Evolutionary conservation across 2,329 filamentous ascomycete species (phyloP), one percentile per base, ranked within the genome.

Genomic region (Fusarium nematophilum): DNA sequence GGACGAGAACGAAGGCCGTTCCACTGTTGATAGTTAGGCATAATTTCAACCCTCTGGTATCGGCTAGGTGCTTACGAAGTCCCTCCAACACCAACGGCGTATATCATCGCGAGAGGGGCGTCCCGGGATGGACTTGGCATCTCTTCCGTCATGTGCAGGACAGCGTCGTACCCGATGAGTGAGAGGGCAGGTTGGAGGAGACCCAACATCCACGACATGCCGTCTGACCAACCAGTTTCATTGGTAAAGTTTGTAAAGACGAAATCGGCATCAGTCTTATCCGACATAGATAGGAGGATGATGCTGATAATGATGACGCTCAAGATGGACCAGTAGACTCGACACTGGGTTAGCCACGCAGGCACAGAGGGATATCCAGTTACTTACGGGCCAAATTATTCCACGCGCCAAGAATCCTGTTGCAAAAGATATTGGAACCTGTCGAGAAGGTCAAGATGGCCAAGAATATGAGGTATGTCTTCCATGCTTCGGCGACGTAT

Each of bases 211-310:
- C 80, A 83, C 0, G 79, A 72, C 13, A 81, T 68, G 1, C 79
- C 80, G 42, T 80, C 76, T 2, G 74, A 69, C 79, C 79, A 82
- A 3, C 78, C 78, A 2, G 76, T 79, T 27, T 74, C 72, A 59
- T 83, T 82, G n/a, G 67, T 64, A 46, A 80, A 81, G 10, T 76
- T 69, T 6, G 74, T 68, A 52, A 81, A 82, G 9, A 81, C 78
- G 54, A 75, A 81, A 11, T 67, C 59, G 7, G 77, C 75, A 27
- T 72, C 67, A 7, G 77, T 78, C 39, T 83, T 80, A 3, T 63
- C 48, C 3, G 66, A 69, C 23, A 74, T 80, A 2, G 75, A 72
- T 0, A 81, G 72, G 2, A 81, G 69, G 6, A 78, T 72, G 48
- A 80, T 73, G 65, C 79, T 76, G 51, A 80, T 76, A n/a, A 80